Percentiles rank a stretch among this genome's conserved stretches.
Evolutionary conservation across 495 filamentous ascomycete genomes (phyloP).

Genomic region (Penicillium taxi): DNA sequence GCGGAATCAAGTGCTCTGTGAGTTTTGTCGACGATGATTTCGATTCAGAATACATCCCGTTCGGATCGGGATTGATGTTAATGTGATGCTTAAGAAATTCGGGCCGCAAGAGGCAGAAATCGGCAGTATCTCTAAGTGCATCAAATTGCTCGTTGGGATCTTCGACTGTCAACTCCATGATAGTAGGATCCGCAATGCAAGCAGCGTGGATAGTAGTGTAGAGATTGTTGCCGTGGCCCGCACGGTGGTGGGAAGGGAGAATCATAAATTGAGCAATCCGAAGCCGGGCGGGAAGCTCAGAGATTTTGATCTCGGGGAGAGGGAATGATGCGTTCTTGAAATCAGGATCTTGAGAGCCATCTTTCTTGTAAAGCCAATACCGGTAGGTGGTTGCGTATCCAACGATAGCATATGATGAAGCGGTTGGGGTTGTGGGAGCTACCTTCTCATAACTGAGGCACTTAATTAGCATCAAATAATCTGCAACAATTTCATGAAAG

Average conservation of each 20-base stretch:
- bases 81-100: constrained; percentile 39
- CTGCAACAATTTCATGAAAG: background rate
- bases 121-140: constrained; percentile 75
- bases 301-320: constrained; percentile 30
- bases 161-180: constrained; percentile 84
- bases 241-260: constrained; percentile 75
- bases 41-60: constrained; percentile 29
- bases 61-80: constrained; percentile 37
- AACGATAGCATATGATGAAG: constrained; percentile 60
- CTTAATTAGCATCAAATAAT: constrained; percentile 5
- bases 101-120: constrained; percentile 57
- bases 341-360: constrained; percentile 19
- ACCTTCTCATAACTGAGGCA: constrained; percentile 61
- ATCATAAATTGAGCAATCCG: constrained; percentile 93
- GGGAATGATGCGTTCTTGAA: constrained; percentile 39
- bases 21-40: constrained; percentile 45
- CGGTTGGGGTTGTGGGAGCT: constrained; percentile 34
- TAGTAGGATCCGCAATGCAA: constrained; percentile 52
- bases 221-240: constrained; percentile 69
- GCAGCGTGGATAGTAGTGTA: constrained; percentile 68
- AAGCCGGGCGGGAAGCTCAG: constrained; percentile 55
- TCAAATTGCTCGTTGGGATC: constrained; percentile 95
- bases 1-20: constrained; percentile 53
- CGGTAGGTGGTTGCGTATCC: constrained; percentile 87
- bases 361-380: constrained; percentile 45